Evolutionary conservation across 345 rosid genomes (phyloP).

Genomic region (Hevea brasiliensis): DNA sequence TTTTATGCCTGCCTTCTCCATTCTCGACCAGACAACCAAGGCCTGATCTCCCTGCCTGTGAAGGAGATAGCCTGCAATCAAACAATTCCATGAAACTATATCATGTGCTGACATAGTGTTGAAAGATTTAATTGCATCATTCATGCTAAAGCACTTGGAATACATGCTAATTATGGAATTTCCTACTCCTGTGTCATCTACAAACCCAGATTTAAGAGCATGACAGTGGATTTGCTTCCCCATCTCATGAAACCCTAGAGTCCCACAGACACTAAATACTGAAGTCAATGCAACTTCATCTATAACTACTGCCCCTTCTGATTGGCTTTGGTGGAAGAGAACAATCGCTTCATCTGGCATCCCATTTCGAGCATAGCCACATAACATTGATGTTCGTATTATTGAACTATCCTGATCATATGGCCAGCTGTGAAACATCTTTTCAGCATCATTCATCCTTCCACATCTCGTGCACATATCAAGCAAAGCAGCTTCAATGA

Average conservation of each 20-base stretch:
- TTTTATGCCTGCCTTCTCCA: slow-evolving; percentile 41
- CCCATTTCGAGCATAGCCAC: slow-evolving; percentile 75
- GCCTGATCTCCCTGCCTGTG: slow-evolving; percentile 71
- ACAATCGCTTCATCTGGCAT: slow-evolving; percentile 65
- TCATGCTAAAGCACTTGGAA: slow-evolving; percentile 53
- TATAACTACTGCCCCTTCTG: slow-evolving; percentile 44
- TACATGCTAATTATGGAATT: slow-evolving; percentile 78
- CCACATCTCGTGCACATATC: slow-evolving; percentile 85
- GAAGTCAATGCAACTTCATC: slow-evolving; percentile 68
- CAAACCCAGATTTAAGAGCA: slow-evolving; percentile 55
- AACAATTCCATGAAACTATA: slow-evolving; percentile 74
- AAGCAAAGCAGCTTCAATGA: slow-evolving; percentile 63
- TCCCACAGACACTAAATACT: slow-evolving; percentile 62
- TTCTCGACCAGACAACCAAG: slow-evolving; percentile 53
- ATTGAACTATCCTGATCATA: slow-evolving; percentile 41
- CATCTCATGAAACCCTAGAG: slow-evolving; percentile 62
- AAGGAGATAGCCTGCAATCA: slow-evolving; percentile 65
- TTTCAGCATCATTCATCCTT: slow-evolving; percentile 72
- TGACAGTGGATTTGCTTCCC: slow-evolving; percentile 70
- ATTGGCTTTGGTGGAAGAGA: slow-evolving; percentile 38
- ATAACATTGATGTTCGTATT: slow-evolving; percentile 64
- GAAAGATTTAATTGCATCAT: slow-evolving; percentile 52
- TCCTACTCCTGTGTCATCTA: slow-evolving; percentile 52
- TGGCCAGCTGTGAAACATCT: slow-evolving; percentile 57
- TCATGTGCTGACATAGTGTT: slow-evolving; percentile 48